Evolutionary conservation across 1,284 basidiomycete genomes (phyloP).

Genomic region (Moesziomyces antarcticus): DNA sequence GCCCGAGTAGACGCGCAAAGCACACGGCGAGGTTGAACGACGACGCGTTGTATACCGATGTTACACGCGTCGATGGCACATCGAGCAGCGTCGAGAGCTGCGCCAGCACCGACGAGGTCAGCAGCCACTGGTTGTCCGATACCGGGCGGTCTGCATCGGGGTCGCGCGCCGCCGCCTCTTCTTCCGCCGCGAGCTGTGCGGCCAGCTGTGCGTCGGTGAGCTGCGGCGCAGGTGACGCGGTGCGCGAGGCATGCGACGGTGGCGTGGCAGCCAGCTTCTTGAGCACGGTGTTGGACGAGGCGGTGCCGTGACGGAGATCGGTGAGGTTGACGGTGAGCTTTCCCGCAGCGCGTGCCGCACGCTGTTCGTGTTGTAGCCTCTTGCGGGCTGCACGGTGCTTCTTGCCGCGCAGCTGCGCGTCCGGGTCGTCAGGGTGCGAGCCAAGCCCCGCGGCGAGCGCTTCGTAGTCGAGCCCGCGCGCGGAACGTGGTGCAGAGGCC

Average conservation of each 20-base stretch:
- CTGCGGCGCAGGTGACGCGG: slow-evolving; percentile 6
- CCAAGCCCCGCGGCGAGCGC: slow-evolving; percentile 30
- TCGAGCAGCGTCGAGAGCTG: slow-evolving; percentile 59
- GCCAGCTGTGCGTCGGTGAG: slow-evolving; percentile 56
- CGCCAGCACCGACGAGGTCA: slow-evolving; percentile 61
- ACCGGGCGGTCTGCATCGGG: slow-evolving; percentile 45
- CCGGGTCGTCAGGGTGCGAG: not conserved
- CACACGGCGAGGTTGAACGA: slow-evolving; percentile 56
- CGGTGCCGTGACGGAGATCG: slow-evolving; percentile 52
- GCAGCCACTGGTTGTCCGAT: slow-evolving; percentile 62
- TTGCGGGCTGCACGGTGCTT: slow-evolving; percentile 42
- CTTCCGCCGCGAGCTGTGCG: slow-evolving; percentile 53
- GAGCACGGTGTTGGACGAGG: slow-evolving; percentile 11
- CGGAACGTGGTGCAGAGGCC: slow-evolving; percentile 1
- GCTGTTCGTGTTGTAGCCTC: slow-evolving; percentile 34
- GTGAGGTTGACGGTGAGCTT: slow-evolving; percentile 55
- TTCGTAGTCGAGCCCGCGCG: slow-evolving; percentile 49
- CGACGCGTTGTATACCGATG: slow-evolving; percentile 50
- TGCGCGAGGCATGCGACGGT: slow-evolving; percentile 4
- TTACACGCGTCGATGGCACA: slow-evolving; percentile 40
- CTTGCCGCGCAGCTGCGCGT: slow-evolving; percentile 38
- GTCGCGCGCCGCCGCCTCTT: slow-evolving; percentile 32
- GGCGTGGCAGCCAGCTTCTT: slow-evolving; percentile 16
- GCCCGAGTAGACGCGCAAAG: slow-evolving; percentile 48
- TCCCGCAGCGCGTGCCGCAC: slow-evolving; percentile 1